Evolutionary conservation across 768 basidiomycete species (phyloP).

Genomic region (Nidula microcarpa): DNA sequence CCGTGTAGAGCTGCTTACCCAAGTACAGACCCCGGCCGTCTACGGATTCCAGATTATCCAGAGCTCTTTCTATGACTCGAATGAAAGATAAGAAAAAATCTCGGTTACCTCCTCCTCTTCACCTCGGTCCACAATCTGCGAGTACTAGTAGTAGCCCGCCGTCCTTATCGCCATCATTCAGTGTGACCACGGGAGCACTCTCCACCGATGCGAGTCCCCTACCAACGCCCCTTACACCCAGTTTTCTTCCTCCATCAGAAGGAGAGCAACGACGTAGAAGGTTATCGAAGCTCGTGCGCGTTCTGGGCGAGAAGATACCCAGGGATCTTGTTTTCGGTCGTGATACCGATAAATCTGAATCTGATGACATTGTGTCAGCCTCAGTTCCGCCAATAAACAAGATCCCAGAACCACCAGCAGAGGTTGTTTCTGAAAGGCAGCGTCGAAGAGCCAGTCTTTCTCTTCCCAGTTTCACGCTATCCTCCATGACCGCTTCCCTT

Average conservation of each 20-base stretch:
- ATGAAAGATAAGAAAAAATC: no score
- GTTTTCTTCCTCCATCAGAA: background rate
- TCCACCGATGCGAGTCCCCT: background rate
- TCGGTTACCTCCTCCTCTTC: no score
- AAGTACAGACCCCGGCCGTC: no score
- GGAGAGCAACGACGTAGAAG: slow-evolving; percentile 10
- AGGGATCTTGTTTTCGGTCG: slow-evolving; percentile 10
- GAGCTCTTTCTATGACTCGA: no score
- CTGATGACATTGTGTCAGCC: background rate
- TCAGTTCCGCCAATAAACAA: background rate
- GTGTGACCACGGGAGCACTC: background rate
- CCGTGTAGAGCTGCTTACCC: no score
- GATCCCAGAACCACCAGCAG: background rate
- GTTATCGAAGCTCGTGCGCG: slow-evolving; percentile 14
- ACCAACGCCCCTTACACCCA: background rate
- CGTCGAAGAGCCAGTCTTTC: slow-evolving; percentile 8
- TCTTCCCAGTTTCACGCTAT: slow-evolving; percentile 5
- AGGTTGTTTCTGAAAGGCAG: background rate
- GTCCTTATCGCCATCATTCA: no score
- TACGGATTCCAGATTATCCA: no score
- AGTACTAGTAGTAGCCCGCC: no score
- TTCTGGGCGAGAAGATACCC: slow-evolving; percentile 14
- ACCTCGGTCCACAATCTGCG: no score
- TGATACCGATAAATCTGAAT: background rate
- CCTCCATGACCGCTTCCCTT: slow-evolving; percentile 2